Conservation (phyloP, 2,329 filamentous ascomycete genomes). For the Colletotrichum agaves region DNA sequence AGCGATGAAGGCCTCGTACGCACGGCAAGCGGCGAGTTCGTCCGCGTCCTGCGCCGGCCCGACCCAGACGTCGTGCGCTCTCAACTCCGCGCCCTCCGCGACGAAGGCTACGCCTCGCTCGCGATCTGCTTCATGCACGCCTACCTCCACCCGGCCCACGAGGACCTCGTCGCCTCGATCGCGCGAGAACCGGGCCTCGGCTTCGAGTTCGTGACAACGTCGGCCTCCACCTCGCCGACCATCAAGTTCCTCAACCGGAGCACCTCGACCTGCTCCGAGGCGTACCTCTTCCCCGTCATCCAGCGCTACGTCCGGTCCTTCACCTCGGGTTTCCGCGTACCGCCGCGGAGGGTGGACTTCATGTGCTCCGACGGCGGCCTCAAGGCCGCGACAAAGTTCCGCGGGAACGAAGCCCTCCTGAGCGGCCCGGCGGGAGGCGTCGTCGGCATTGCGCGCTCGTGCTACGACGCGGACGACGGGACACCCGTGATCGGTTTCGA, state of each 20-base stretch:
- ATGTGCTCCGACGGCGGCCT: slow-evolving; percentile 68
- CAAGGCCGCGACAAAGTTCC: slow-evolving; percentile 66
- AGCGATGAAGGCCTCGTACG: slow-evolving; percentile 62
- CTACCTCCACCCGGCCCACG: slow-evolving; percentile 71
- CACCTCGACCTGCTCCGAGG: slow-evolving; percentile 76
- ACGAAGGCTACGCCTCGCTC: slow-evolving; percentile 63
- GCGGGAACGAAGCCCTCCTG: slow-evolving; percentile 72
- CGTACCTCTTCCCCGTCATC: slow-evolving; percentile 78
- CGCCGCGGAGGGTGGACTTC: slow-evolving; percentile 70
- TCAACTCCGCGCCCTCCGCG: slow-evolving; percentile 69
- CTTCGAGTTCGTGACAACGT: slow-evolving; percentile 74
- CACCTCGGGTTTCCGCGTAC: slow-evolving; percentile 70
- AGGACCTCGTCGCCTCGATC: slow-evolving; percentile 48
- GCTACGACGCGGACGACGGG: slow-evolving; percentile 72
- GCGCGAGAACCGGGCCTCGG: slow-evolving; percentile 69
- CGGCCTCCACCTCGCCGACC: slow-evolving; percentile 75
- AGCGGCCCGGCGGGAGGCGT: slow-evolving; percentile 78
- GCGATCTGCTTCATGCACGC: slow-evolving; percentile 78
- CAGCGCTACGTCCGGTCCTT: slow-evolving; percentile 75
- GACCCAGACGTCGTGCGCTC: slow-evolving; percentile 58
- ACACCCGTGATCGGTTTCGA: slow-evolving; percentile 65
- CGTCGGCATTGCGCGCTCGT: slow-evolving; percentile 76
- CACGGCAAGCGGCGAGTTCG: slow-evolving; percentile 72
- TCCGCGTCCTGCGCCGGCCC: slow-evolving; percentile 69
- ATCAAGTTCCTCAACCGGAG: slow-evolving; percentile 76